Percentiles rank a stretch among this genome's conserved stretches.
Conservation (phyloP, 176 grass and related monocot genomes). For the Dendrocalamus sinicus region DNA sequence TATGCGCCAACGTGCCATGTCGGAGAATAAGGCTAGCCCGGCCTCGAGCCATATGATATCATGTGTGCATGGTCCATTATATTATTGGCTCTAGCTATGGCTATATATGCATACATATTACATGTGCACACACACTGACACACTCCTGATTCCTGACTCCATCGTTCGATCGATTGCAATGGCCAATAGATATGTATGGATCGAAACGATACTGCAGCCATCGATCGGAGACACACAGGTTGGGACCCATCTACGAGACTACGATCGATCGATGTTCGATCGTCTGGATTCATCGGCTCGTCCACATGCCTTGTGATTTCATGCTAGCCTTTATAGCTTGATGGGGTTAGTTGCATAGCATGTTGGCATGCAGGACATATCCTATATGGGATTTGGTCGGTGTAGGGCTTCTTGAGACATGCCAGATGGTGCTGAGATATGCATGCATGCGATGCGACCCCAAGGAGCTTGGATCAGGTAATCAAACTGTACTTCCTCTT, state of each 20-base stretch:
- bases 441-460: background rate
- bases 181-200: background rate
- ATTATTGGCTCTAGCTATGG: too few species aligned
- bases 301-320: too few species aligned
- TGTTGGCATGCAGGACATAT: too few species aligned
- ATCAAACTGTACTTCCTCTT: background rate
- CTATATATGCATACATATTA: too few species aligned
- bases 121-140: too few species aligned
- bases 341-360: too few species aligned
- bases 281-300: background rate
- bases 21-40: background rate
- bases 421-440: background rate
- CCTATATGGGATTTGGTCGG: too few species aligned
- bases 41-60: background rate
- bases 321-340: too few species aligned
- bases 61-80: background rate
- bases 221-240: background rate
- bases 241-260: background rate
- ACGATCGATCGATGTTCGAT: background rate
- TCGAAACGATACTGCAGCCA: background rate
- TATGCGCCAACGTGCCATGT: slow-evolving; percentile 33
- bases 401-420: too few species aligned
- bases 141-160: too few species aligned
- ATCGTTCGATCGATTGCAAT: too few species aligned
- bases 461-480: background rate